These are phyloP conservation scores for Ceratocystis lukuohia DNA, from an alignment of 2,329 filamentous ascomycete species.

Conservation along the genomic window DNA sequence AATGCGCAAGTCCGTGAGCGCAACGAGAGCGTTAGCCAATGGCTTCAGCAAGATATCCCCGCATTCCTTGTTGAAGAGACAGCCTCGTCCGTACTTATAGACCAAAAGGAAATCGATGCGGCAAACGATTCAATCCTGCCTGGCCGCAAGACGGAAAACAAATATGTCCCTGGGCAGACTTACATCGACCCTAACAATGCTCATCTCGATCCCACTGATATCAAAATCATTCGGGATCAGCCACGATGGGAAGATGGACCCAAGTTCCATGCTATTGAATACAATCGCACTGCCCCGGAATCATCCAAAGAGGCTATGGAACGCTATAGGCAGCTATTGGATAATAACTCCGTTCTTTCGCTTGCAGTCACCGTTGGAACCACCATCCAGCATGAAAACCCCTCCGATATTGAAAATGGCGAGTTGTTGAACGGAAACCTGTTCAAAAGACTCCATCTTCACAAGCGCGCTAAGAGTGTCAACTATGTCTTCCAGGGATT, in stretches of 20 bases:
- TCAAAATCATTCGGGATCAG: slow-evolving; percentile 33
- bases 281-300: slow-evolving; percentile 30
- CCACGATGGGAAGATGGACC: slow-evolving; percentile 39
- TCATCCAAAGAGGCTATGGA: slow-evolving; percentile 32
- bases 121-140: slow-evolving; percentile 28
- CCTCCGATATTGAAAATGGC: slow-evolving; percentile 41
- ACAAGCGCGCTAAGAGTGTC: slow-evolving; percentile 30
- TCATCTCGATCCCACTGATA: slow-evolving; percentile 32
- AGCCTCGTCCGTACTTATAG: neutral
- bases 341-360: slow-evolving; percentile 46
- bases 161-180: slow-evolving; percentile 34
- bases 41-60: slow-evolving; percentile 29
- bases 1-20: slow-evolving; percentile 32
- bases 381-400: slow-evolving; percentile 40
- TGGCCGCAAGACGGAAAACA: slow-evolving; percentile 38
- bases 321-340: slow-evolving; percentile 36
- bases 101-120: slow-evolving; percentile 2
- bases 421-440: slow-evolving; percentile 48
- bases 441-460: slow-evolving; percentile 46
- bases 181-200: slow-evolving; percentile 35
- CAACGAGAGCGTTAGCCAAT: slow-evolving; percentile 38
- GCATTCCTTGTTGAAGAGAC: neutral
- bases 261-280: slow-evolving; percentile 33
- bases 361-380: slow-evolving; percentile 59
- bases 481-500: slow-evolving; percentile 33